Evolutionary conservation across 768 basidiomycete species (phyloP).

Genomic region (Tricholomella constricta): DNA sequence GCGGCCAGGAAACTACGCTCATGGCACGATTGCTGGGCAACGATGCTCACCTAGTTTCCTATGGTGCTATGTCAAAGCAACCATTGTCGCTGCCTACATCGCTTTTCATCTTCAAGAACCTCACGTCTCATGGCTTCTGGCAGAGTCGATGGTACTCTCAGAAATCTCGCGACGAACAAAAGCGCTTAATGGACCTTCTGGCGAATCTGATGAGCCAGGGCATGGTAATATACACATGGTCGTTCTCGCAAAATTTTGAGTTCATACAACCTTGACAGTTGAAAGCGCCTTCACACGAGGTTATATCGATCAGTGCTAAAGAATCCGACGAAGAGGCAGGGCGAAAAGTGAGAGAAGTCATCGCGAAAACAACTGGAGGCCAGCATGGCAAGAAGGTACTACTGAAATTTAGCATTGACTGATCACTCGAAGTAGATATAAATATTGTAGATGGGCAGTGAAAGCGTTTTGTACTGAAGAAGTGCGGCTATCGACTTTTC

Average conservation of each 20-base stretch:
- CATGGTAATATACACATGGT: conserved; percentile 53
- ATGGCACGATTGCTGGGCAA: conserved; percentile 72
- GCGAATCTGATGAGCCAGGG: conserved; percentile 54
- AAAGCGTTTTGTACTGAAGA: neutral
- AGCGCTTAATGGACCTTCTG: conserved; percentile 51
- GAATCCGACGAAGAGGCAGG: conserved; percentile 40
- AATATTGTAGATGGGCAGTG: conserved; percentile 11
- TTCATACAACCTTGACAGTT: conserved; percentile 43
- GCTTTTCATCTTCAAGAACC: conserved; percentile 82
- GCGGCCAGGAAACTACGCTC: conserved; percentile 66
- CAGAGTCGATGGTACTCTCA: conserved; percentile 69
- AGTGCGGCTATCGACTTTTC: conserved; percentile 58
- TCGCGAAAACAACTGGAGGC: conserved; percentile 40
- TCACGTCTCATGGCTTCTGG: conserved; percentile 80
- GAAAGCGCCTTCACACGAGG: conserved; percentile 66
- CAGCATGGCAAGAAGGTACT: conserved; percentile 46
- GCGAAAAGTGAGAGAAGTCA: conserved; percentile 50
- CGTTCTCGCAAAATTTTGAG: neutral
- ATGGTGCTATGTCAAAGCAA: conserved; percentile 89
- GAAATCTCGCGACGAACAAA: conserved; percentile 49
- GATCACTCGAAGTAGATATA: too few relatives aligned
- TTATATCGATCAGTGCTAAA: conserved; percentile 50
- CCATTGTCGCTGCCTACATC: conserved; percentile 78
- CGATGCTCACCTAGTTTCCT: conserved; percentile 78
- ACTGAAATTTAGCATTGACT: conserved; percentile 35